These are phyloP conservation scores for Crucibulum laeve DNA, from an alignment of 768 basidiomycete species.

Conservation along the genomic window DNA sequence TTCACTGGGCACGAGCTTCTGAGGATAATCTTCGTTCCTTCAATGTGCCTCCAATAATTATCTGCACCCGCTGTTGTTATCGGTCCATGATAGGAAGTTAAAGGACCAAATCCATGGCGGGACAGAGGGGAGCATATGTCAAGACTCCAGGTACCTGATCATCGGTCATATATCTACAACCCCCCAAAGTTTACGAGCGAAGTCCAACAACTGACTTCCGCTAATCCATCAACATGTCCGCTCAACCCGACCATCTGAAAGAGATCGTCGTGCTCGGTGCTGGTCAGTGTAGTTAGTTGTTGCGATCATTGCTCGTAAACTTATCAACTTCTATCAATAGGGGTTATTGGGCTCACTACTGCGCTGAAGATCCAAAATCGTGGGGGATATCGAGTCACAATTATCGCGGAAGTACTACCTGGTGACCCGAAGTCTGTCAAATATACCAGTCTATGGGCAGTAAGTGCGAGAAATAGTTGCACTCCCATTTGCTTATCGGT, in stretches of 20 bases:
- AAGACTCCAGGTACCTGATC: too few species aligned
- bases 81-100: too few species aligned
- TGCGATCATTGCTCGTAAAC: background rate
- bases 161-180: too few species aligned
- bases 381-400: constrained; percentile 56
- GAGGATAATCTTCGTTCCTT: too few species aligned
- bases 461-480: background rate
- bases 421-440: constrained; percentile 61
- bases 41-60: too few species aligned
- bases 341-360: constrained; percentile 73
- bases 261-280: background rate
- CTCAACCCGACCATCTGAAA: background rate
- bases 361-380: constrained; percentile 64
- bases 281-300: constrained; percentile 11
- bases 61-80: too few species aligned
- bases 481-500: background rate
- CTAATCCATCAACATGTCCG: too few species aligned
- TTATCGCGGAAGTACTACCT: constrained; percentile 67
- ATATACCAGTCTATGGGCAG: constrained; percentile 70
- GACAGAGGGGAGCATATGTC: too few species aligned
- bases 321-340: constrained; percentile 28
- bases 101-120: too few species aligned
- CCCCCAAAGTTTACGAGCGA: too few species aligned
- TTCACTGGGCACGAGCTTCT: too few species aligned
- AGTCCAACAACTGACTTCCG: too few species aligned